Evolutionary conservation across 257 asterid genomes (phyloP), one percentile per base, ranked within the genome.

Genomic region (Echites panduratus): DNA sequence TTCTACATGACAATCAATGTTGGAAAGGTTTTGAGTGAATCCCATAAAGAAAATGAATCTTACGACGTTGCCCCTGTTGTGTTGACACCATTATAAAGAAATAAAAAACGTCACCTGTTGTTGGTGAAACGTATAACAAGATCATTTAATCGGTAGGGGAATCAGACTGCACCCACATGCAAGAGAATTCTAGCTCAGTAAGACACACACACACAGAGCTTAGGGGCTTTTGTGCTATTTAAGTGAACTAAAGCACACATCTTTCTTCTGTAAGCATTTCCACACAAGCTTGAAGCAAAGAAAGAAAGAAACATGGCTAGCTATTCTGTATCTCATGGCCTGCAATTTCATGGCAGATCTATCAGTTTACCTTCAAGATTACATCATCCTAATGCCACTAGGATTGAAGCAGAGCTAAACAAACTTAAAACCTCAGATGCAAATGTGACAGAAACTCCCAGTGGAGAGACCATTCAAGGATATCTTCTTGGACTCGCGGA

Each of bases 321-420:
- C 29, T 76, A 84, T 62, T 84, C 66, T 64, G 52, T 40, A 70
- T 75, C 80, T 52, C 32, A 12, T 29, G 70, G 71, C 29, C 57
- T 54, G 26, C 89, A 84, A 74, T 76, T 35, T 26, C 87, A 82
- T 70, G 72, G 61, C 5, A 91, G 97, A 75, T 93, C 96, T 62
- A 89, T 89, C 26, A 91, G 97, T 70, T 81, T 93, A 47, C 97
- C 97, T 61, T 79, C 98, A 73, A 88, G 97, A 63, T 78, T 88
- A 61, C 85, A 79, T 49, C 7, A 49, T 56, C 81, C 81, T 14
- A 80, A 82, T 48, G 75, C 87, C 77, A 76, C 79, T 35, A 82
- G 70, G 20, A 73, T 85, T 56, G 96, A 86, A 78, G 66, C 78
- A 20, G 85, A 84, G 57, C 56, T 88, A 48, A 73, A 73, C 73